Base-by-base conservation (phyloP, 805 yeast species). In the Blastobotrys chiropterorum region DNA sequence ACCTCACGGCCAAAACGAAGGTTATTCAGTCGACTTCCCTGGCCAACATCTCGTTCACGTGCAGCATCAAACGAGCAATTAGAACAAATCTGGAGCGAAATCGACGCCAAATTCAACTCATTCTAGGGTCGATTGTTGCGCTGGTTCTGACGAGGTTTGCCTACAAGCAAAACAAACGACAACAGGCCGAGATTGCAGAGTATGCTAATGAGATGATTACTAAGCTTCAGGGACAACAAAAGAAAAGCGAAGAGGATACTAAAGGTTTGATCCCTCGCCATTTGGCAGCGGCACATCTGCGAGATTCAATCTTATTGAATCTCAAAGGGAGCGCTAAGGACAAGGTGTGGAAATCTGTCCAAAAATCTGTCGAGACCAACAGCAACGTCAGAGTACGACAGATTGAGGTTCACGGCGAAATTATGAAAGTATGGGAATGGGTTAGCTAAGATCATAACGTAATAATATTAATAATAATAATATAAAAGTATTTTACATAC, bases 341-440 rank as follows among this genome's bases (percentile, higher is more conserved):
- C 2, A 22, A 26, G 40, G 21, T 53, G 21, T 87, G 96, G 95
- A 73, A 72, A 14, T 62, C 65, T 20, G 82, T 88, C 1, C 71
- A 75, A 45, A 67, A 67, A 17, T 72, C 69, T 31, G 76, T 90
- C 3, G 95, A 87, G 57, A 68, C 71, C 44, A 85, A 86, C 64
- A 71, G 85, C 19, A 84, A 83, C 60, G 79, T 90, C 11, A 77
- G 82, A 53, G 72, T 76, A 15, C 74, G 79, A 39, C 75, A 83
- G 51, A 68, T 80, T 51, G 97, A 90, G 64, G 75, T 83, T 26
- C 86, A 85, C 61, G 97, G 97, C 15, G 97, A 90, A 58, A 86
- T 90, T 54, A 80, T 86, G 76, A 81, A 82, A 62, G 87, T 87
- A 38, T 86, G 95, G 88, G 89, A 88, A 63, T 90, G 96, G 96